phyloP scores from a whole-genome alignment of 768 basidiomycete species.

The Dioszegia crocea region DNA sequence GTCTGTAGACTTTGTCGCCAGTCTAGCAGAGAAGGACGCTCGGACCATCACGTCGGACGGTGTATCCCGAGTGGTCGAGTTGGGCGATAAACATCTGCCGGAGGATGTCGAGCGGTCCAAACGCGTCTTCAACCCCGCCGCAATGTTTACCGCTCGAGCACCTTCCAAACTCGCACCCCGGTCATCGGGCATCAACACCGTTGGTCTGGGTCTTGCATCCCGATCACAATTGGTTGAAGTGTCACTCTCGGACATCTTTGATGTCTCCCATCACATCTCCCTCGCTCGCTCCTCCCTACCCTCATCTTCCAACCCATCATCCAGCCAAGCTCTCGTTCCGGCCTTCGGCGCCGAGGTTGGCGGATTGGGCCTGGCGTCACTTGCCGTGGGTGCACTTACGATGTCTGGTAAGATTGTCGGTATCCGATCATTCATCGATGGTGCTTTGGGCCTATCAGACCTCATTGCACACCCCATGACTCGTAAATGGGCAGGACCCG shows the following conservation, averaged over 20 bases:
- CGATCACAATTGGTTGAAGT: constrained; percentile 75
- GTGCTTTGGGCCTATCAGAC: constrained; percentile 68
- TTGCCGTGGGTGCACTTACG: constrained; percentile 73
- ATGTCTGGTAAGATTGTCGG: constrained; percentile 83
- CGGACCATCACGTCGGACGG: constrained; percentile 62
- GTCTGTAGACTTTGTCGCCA: constrained; percentile 74
- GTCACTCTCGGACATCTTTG: constrained; percentile 76
- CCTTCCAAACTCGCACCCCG: constrained; percentile 55
- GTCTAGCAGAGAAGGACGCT: constrained; percentile 76
- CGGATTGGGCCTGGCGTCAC: constrained; percentile 54
- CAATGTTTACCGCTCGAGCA: constrained; percentile 72
- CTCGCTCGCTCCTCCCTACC: constrained; percentile 51
- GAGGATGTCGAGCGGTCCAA: constrained; percentile 73
- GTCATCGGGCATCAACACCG: constrained; percentile 63
- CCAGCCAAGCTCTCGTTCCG: constrained; percentile 55
- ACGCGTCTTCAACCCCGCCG: constrained; percentile 90
- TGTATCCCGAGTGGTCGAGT: constrained; percentile 62
- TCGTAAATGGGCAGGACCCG: constrained; percentile 81
- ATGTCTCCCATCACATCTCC: constrained; percentile 74
- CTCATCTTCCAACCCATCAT: constrained; percentile 45
- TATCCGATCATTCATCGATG: constrained; percentile 70
- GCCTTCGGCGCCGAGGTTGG: constrained; percentile 45
- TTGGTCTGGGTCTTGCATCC: constrained; percentile 75
- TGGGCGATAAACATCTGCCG: constrained; percentile 70
- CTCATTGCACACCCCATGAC: constrained; percentile 67